These are phyloP conservation scores for Mycena sp. DNA, from an alignment of 1,284 basidiomycete genomes.

Conservation along the genomic window DNA sequence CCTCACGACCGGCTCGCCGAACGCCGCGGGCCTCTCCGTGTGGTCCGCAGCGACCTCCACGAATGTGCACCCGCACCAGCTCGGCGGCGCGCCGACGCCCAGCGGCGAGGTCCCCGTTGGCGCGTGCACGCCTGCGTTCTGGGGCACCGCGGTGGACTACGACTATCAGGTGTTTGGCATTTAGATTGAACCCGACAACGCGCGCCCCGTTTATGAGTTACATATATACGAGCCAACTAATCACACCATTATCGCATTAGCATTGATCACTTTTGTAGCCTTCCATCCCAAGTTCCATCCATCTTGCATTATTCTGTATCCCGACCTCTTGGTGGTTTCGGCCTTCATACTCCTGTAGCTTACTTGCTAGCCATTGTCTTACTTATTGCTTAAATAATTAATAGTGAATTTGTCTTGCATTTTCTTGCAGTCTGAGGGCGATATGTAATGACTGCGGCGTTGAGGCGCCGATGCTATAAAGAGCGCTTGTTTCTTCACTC, in stretches of 20 bases:
- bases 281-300: too few species aligned
- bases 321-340: too few species aligned
- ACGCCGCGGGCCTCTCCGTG: slow-evolving; percentile 52
- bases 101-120: slow-evolving; percentile 58
- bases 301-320: too few species aligned
- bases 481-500: background rate
- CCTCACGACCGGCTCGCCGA: slow-evolving; percentile 68
- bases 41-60: slow-evolving; percentile 64
- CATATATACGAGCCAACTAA: background rate
- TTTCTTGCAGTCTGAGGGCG: too few species aligned
- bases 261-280: background rate
- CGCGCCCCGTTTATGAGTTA: background rate
- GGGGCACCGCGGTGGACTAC: slow-evolving; percentile 68
- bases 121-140: slow-evolving; percentile 73
- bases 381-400: slow-evolving; percentile 14
- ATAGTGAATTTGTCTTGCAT: background rate
- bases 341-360: too few species aligned
- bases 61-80: slow-evolving; percentile 62
- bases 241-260: too few species aligned
- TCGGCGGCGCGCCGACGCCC: slow-evolving; percentile 54
- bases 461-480: too few species aligned
- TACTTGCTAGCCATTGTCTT: too few species aligned
- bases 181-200: slow-evolving; percentile 10
- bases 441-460: too few species aligned
- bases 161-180: slow-evolving; percentile 72